Evolutionary conservation across 73 alveolate species (phyloP), one percentile per base, ranked within the genome.

Genomic region (Paramecium caudatum): DNA sequence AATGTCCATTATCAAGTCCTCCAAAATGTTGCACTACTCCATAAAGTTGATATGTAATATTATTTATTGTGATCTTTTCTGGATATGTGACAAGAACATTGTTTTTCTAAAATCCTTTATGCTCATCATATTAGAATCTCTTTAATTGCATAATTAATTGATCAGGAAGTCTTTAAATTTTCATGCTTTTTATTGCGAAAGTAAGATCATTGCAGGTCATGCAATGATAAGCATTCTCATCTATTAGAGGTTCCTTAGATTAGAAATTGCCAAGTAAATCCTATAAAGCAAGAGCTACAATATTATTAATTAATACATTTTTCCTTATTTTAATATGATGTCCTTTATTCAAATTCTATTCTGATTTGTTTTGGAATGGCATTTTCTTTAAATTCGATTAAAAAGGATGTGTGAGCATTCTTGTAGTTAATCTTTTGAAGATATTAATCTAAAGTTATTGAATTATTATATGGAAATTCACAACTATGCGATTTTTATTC

Each of bases 1-100:
- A 86, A 32, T 86, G 93, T 62, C 93, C 93, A 62, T 86, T 86
- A 15, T 86, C 93, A 17, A 78, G 43, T 39, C 86, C 63, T 63
- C 90, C 93, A 62, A 43, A 23, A 65, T 86, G 93, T 9, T 62
- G 30, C 13, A 86, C 84, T n/a, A 86, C 37, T 9, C 93, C 93
- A 86, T 86, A 86, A n/a, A 86, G 43, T n/a, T 63, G 25, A 45
- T 39, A 86, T 1, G 33, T 16, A 3, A 10, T 74, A 12, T 86
- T 30, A 8, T 70, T 39, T 37, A 86, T 46, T 0, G 12, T 50
- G n/a, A 62, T 16, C 5, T 34, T 19, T 86, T 86, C 93, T 7
- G 82, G 47, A 4, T 86, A 86, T 16, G 74, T 45, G 9, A 86
- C 88, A 41, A 62, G 12, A 8, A 62, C 55, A 86, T 65, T 55